A percentile compares a stretch with the other conserved stretches of the same genome.
These are phyloP conservation scores for Ogataea allantospora DNA, from an alignment of 805 yeast genomes.

Conservation along the genomic window DNA sequence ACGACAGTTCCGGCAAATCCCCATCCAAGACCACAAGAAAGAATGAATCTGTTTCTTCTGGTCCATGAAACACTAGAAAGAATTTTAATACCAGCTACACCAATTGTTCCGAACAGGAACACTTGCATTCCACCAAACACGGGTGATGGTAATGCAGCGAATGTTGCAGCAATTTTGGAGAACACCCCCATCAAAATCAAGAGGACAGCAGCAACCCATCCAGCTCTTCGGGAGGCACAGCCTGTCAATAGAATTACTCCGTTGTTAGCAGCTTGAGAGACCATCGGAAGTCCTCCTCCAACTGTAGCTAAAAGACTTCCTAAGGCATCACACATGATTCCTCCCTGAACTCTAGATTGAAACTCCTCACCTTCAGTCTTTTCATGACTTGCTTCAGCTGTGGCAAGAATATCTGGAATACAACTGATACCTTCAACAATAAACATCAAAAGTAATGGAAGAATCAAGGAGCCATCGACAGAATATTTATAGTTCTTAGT, in stretches of 20 bases:
- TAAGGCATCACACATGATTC: constrained; percentile 74
- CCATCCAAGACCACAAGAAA: constrained; percentile 42
- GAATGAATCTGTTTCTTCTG: constrained; percentile 44
- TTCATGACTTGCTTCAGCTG: constrained; percentile 75
- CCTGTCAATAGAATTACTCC: constrained; percentile 83
- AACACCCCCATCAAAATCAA: constrained; percentile 74
- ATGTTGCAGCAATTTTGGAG: constrained; percentile 73
- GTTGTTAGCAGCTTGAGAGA: constrained; percentile 83
- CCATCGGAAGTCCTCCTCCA: constrained; percentile 71
- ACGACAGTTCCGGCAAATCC: constrained; percentile 43
- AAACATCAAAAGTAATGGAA: constrained; percentile 72
- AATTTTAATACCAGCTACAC: constrained; percentile 35
- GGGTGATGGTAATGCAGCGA: constrained; percentile 65
- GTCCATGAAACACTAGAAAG: constrained; percentile 33
- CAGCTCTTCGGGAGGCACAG: constrained; percentile 62
- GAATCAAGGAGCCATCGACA: constrained; percentile 72
- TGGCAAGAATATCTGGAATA: constrained; percentile 85
- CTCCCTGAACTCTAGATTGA: constrained; percentile 83
- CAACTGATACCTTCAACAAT: constrained; percentile 77
- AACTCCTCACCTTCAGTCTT: constrained; percentile 70
- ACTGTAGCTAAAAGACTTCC: constrained; percentile 69
- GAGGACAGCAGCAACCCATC: constrained; percentile 56
- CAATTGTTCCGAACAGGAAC: constrained; percentile 40
- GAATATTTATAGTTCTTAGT: constrained; percentile 66
- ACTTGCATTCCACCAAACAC: constrained; percentile 71